Conservation (phyloP, 192 early-diverging fungal genomes). For the Physocladia obscura region DNA sequence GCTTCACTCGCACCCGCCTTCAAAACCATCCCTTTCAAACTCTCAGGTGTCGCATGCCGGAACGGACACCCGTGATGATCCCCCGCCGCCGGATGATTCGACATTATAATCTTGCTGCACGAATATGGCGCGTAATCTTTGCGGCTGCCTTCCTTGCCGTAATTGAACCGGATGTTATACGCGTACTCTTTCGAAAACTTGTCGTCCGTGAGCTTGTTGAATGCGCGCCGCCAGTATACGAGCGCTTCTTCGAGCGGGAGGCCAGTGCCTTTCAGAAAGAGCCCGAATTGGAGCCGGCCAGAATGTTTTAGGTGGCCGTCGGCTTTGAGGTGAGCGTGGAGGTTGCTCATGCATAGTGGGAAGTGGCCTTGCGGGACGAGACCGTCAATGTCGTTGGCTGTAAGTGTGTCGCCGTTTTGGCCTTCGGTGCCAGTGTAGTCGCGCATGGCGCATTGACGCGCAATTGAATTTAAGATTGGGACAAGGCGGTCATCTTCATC, state of each 20-base stretch:
- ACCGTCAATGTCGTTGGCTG: conserved; percentile 66
- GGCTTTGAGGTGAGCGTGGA: conserved; percentile 67
- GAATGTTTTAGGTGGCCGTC: conserved; percentile 84
- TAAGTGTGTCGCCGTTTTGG: neutral
- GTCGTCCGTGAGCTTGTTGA: conserved; percentile 77
- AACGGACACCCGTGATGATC: conserved; percentile 97
- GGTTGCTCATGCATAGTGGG: conserved; percentile 88
- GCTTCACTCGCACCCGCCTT: conserved; percentile 59
- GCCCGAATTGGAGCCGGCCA: conserved; percentile 85
- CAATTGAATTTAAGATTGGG: conserved; percentile 83
- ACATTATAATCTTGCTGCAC: conserved; percentile 85
- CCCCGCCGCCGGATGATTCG: conserved; percentile 72
- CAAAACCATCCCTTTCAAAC: conserved; percentile 61
- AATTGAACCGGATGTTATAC: conserved; percentile 95
- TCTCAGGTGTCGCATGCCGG: conserved; percentile 70
- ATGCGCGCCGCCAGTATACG: conserved; percentile 86
- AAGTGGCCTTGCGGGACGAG: conserved; percentile 63
- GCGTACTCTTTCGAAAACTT: conserved; percentile 91
- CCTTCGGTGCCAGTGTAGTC: conserved; percentile 52
- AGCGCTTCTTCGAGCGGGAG: conserved; percentile 86
- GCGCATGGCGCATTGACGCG: conserved; percentile 74
- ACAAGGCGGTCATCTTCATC: conserved; percentile 89
- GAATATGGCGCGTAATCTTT: conserved; percentile 54
- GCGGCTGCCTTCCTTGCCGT: conserved; percentile 91
- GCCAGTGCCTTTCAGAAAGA: conserved; percentile 95